A percentile compares a stretch with the other conserved stretches of the same genome.
phyloP scores from a whole-genome alignment of 208 protist genomes.

The Blechomonas ayalai region DNA sequence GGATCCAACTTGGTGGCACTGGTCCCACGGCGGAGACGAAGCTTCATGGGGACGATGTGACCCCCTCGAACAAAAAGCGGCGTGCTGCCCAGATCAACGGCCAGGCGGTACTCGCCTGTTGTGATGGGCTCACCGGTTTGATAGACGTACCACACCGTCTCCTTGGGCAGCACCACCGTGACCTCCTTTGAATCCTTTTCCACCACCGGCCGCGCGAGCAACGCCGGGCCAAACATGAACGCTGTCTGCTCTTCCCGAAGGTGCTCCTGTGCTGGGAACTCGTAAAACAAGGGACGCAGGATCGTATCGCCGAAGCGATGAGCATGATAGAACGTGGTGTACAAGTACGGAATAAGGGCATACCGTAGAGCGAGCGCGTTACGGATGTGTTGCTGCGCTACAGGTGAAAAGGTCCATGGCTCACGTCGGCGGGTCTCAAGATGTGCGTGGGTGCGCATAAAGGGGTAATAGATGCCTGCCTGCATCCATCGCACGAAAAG shows the following conservation, averaged over 20 bases:
- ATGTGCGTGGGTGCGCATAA: slow-evolving; percentile 97
- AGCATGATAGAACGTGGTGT: slow-evolving; percentile 93
- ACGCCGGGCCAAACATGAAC: slow-evolving; percentile 82
- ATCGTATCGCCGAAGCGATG: slow-evolving; percentile 76
- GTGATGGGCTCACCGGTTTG: slow-evolving; percentile 28
- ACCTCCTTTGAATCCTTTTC: slow-evolving; percentile 26
- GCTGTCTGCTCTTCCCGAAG: slow-evolving; percentile 85
- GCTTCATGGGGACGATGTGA: slow-evolving; percentile 87
- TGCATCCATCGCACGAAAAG: slow-evolving; percentile 98
- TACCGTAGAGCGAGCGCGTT: slow-evolving; percentile 88
- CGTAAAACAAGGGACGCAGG: slow-evolving; percentile 93
- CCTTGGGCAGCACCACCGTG: slow-evolving; percentile 73
- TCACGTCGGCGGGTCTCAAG: slow-evolving; percentile 96
- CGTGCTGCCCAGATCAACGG: slow-evolving; percentile 81
- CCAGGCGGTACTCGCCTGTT: slow-evolving; percentile 13
- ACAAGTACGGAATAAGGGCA: slow-evolving; percentile 94
- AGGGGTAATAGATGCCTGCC: slow-evolving; percentile 93
- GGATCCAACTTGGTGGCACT: slow-evolving; percentile 81
- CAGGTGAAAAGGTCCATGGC: slow-evolving; percentile 94
- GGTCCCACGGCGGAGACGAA: slow-evolving; percentile 85
- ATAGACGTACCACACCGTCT: slow-evolving; percentile 70
- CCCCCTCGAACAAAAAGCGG: slow-evolving; percentile 92
- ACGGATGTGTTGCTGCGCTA: slow-evolving; percentile 54
- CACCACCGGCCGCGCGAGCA: slow-evolving; percentile 90
- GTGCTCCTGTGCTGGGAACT: slow-evolving; percentile 87